Evolutionary conservation across 495 filamentous ascomycete species (phyloP).

Genomic region (Oidiodendron maius): DNA sequence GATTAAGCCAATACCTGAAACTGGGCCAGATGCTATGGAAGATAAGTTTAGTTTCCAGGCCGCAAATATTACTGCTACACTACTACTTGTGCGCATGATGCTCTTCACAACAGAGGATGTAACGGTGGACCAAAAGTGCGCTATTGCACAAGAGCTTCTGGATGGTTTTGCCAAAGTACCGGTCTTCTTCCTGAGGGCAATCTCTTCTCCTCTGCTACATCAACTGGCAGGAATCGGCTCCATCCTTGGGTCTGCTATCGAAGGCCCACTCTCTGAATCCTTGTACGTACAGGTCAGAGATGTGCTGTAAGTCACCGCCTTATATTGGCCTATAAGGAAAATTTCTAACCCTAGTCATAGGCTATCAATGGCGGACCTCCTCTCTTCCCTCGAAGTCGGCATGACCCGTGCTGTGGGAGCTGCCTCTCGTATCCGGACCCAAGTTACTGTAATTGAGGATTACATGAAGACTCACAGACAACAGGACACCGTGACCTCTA

Average conservation of each 20-base stretch:
- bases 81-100: conserved; percentile 45
- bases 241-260: conserved; percentile 43
- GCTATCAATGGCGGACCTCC: conserved; percentile 42
- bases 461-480: conserved; percentile 36
- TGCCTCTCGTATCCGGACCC: conserved; percentile 32
- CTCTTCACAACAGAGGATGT: conserved; percentile 36
- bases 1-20: conserved; percentile 9
- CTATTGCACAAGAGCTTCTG: conserved; percentile 41
- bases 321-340: background rate
- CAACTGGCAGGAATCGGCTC: conserved; percentile 44
- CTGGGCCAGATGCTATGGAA: conserved; percentile 24
- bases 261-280: conserved; percentile 39
- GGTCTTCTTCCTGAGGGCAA: conserved; percentile 37
- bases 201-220: conserved; percentile 44
- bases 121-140: conserved; percentile 38
- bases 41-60: conserved; percentile 44
- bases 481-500: background rate
- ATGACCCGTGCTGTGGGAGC: conserved; percentile 34
- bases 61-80: conserved; percentile 46
- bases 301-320: conserved; percentile 24
- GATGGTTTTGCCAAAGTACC: conserved; percentile 39
- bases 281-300: conserved; percentile 37
- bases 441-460: conserved; percentile 41
- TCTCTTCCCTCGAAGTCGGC: conserved; percentile 37
- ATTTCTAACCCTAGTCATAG: conserved; percentile 2